phyloP scores from a whole-genome alignment of 2,329 filamentous ascomycete genomes.

The Endoconidiophora laricicola region DNA sequence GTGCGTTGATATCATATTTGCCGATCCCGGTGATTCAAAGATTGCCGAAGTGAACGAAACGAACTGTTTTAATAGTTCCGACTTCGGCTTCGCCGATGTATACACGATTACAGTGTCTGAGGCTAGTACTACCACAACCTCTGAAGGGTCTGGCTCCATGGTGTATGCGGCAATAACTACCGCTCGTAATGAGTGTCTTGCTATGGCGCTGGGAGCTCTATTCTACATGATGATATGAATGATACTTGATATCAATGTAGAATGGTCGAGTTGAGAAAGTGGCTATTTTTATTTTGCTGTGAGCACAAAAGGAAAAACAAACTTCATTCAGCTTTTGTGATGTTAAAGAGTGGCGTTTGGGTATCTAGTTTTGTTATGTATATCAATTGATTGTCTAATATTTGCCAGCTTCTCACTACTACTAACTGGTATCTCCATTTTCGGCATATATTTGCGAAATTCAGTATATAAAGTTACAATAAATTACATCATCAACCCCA shows the following conservation, averaged over 20 bases:
- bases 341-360: not conserved
- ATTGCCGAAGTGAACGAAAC: slow-evolving; percentile 57
- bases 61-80: slow-evolving; percentile 79
- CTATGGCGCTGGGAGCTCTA: not conserved
- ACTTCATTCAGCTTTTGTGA: not conserved
- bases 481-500: too few species aligned
- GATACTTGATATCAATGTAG: not conserved
- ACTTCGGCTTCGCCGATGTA: slow-evolving; percentile 60
- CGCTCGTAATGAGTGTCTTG: not conserved
- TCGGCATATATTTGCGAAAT: too few species aligned
- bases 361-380: too few species aligned
- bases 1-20: slow-evolving; percentile 93
- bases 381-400: not conserved
- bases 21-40: slow-evolving; percentile 50
- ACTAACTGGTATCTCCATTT: too few species aligned
- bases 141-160: slow-evolving; percentile 19
- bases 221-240: not conserved
- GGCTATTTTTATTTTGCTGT: too few species aligned
- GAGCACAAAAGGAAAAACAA: not conserved
- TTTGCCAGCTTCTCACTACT: not conserved
- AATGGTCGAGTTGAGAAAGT: too few species aligned
- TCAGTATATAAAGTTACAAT: too few species aligned
- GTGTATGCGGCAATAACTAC: not conserved
- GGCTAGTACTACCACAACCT: slow-evolving; percentile 19
- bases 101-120: slow-evolving; percentile 47